Evolutionary conservation across 805 yeast species (phyloP).

Genomic region (Candida dendrica): DNA sequence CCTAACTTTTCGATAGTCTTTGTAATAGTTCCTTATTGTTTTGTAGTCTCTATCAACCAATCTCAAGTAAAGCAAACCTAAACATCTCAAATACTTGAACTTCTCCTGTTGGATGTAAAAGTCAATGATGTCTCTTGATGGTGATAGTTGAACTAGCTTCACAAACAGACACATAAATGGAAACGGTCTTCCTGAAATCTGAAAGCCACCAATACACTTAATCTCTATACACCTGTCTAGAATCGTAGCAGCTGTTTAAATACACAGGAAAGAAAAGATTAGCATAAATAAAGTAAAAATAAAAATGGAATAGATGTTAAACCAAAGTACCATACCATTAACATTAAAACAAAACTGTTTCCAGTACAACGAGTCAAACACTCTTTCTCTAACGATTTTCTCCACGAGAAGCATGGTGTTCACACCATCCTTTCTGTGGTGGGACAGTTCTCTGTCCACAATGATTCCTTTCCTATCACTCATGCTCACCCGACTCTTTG

Average conservation of each 20-base stretch:
- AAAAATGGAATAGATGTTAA: no score
- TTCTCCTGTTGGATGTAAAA: slow-evolving; percentile 52
- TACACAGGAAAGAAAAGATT: no score
- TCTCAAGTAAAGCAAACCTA: slow-evolving; percentile 61
- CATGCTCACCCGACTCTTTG: no score
- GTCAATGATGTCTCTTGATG: slow-evolving; percentile 47
- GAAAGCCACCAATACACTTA: slow-evolving; percentile 51
- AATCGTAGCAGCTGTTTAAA: slow-evolving; percentile 38
- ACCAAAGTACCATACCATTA: slow-evolving; percentile 21
- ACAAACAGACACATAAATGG: slow-evolving; percentile 72
- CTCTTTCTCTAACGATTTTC: slow-evolving; percentile 50
- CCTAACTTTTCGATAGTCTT: slow-evolving; percentile 67
- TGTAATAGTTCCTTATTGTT: slow-evolving; percentile 44
- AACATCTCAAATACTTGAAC: slow-evolving; percentile 71
- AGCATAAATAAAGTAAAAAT: no score
- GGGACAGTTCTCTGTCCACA: slow-evolving; percentile 14
- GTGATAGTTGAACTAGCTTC: slow-evolving; percentile 71
- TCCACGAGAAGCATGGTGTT: slow-evolving; percentile 48
- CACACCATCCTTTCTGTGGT: slow-evolving; percentile 29
- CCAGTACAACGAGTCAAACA: slow-evolving; percentile 52
- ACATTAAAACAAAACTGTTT: slow-evolving; percentile 46
- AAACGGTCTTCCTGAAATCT: slow-evolving; percentile 50
- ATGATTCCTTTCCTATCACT: slow-evolving; percentile 1
- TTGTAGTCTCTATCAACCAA: slow-evolving; percentile 18
- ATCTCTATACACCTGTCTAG: slow-evolving; percentile 41